phyloP scores from a whole-genome alignment of 2,329 filamentous ascomycete genomes.

The Fusarium sp. region DNA sequence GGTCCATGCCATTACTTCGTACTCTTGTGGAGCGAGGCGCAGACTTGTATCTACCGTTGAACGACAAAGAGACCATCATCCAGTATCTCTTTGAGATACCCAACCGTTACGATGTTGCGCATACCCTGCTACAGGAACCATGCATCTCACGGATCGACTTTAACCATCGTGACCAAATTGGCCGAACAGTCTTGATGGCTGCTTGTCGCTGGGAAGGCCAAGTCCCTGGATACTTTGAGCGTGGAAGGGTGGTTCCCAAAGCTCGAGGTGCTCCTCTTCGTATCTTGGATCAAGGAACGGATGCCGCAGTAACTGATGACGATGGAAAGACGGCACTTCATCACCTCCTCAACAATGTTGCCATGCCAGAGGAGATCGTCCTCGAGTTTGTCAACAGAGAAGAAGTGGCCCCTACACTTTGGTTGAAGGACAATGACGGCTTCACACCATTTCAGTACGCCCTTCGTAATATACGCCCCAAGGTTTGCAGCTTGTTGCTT shows the following conservation, averaged over 20 bases:
- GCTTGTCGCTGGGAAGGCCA: conserved; percentile 19
- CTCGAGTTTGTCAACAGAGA: conserved; percentile 27
- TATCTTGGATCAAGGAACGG: conserved; percentile 29
- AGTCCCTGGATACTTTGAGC: neutral
- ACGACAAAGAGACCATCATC: conserved; percentile 30
- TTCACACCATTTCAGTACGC: conserved; percentile 29
- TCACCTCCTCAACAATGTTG: conserved; percentile 32
- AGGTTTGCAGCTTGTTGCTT: conserved; percentile 29
- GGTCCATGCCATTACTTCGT: conserved; percentile 11
- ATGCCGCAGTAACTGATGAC: conserved; percentile 26
- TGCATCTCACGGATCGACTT: conserved; percentile 36
- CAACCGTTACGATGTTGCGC: neutral
- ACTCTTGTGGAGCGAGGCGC: conserved; percentile 25
- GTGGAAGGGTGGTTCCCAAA: neutral
- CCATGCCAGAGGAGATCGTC: conserved; percentile 13
- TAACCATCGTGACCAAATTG: conserved; percentile 28
- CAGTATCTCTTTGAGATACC: conserved; percentile 33
- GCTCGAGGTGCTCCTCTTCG: neutral
- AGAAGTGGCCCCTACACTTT: conserved; percentile 22
- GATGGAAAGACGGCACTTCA: conserved; percentile 37
- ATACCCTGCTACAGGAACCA: conserved; percentile 23
- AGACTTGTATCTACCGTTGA: conserved; percentile 33
- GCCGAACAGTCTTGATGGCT: conserved; percentile 37
- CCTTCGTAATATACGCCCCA: conserved; percentile 22
- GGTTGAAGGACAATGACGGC: conserved; percentile 15